Evolutionary conservation across 495 filamentous ascomycete species (phyloP).

Genomic region (Aspergillus kassunensis): DNA sequence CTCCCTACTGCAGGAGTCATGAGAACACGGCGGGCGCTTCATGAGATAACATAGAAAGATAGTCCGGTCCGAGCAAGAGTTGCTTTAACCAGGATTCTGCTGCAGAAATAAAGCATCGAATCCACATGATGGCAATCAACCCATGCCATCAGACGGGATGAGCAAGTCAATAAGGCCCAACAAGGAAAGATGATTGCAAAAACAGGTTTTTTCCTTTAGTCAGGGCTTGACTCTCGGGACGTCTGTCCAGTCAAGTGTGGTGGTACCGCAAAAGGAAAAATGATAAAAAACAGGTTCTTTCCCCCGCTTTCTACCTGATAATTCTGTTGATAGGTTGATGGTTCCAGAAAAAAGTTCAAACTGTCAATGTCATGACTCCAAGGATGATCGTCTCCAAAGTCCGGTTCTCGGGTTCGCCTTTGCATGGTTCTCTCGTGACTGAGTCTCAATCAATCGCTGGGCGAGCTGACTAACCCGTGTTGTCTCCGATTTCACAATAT

Average conservation of each 20-base stretch:
- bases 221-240: neutral
- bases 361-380: constrained; percentile 5
- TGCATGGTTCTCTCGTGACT: neutral
- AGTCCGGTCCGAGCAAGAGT: too few relatives aligned
- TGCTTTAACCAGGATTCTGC: neutral
- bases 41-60: too few relatives aligned
- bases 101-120: neutral
- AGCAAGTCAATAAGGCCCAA: too few relatives aligned
- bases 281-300: constrained; percentile 7
- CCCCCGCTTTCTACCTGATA: neutral
- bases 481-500: constrained; percentile 36
- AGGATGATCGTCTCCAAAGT: constrained; percentile 14
- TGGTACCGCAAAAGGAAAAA: neutral
- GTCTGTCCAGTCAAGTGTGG: neutral
- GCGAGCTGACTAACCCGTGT: constrained; percentile 33
- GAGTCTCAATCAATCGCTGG: constrained; percentile 21
- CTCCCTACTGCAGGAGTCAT: too few relatives aligned
- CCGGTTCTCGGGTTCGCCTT: constrained; percentile 6
- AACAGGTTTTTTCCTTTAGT: constrained; percentile 10
- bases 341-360: neutral
- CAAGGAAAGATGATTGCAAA: constrained; percentile 2
- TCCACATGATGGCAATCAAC: neutral
- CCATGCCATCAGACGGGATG: neutral
- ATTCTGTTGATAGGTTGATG: neutral
- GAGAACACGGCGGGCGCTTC: too few relatives aligned